These are phyloP conservation scores for Serendipita indica DNA, from an alignment of 768 basidiomycete genomes.

Conservation along the genomic window DNA sequence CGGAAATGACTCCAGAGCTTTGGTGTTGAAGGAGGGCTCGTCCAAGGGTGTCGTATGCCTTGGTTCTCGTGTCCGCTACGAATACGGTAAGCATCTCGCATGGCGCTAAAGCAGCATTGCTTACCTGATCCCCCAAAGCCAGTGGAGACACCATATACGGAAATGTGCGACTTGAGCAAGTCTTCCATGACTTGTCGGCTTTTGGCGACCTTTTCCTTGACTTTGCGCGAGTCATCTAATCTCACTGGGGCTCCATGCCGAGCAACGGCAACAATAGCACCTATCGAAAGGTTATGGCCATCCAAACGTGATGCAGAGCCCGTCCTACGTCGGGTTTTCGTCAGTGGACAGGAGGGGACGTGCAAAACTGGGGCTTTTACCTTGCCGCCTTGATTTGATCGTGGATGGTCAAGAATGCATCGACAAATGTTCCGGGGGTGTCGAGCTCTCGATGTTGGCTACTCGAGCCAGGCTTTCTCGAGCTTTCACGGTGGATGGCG, in stretches of 20 bases:
- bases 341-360: too few species aligned
- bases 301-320: slow-evolving; percentile 51
- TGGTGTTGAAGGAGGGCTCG: slow-evolving; percentile 78
- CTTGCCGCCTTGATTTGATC: slow-evolving; percentile 8
- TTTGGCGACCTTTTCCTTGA: slow-evolving; percentile 41
- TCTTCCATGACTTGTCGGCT: slow-evolving; percentile 48
- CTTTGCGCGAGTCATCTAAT: slow-evolving; percentile 34
- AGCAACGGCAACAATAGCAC: slow-evolving; percentile 63
- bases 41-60: slow-evolving; percentile 55
- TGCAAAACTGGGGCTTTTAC: too few species aligned
- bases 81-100: slow-evolving; percentile 14
- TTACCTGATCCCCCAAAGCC: slow-evolving; percentile 75
- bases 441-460: not conserved
- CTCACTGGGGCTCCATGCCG: slow-evolving; percentile 36
- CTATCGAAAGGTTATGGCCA: slow-evolving; percentile 56
- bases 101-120: slow-evolving; percentile 10
- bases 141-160: slow-evolving; percentile 73
- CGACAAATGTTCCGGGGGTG: not conserved
- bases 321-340: slow-evolving; percentile 26
- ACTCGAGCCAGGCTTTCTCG: not conserved
- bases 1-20: slow-evolving; percentile 48
- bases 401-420: not conserved
- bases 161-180: slow-evolving; percentile 51
- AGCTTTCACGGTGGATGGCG: not conserved
- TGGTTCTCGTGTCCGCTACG: slow-evolving; percentile 66